Evolutionary conservation across 441 rosid species (phyloP).

Genomic region (Adansonia rubrostipa): DNA sequence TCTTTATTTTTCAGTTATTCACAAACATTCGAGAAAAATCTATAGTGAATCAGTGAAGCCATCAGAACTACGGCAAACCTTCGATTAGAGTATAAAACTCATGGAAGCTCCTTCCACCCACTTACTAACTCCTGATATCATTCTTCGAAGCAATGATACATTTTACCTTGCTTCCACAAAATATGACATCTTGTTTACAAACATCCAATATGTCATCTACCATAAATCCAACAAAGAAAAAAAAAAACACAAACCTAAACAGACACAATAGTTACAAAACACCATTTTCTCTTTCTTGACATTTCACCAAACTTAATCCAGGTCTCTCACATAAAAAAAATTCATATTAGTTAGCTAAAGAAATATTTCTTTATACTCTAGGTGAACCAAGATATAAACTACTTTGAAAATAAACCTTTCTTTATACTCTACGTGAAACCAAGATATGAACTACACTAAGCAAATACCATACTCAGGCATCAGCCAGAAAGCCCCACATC

Average conservation of each 20-base stretch:
- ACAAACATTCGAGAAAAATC: background rate
- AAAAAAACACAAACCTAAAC: background rate
- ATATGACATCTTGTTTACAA: background rate
- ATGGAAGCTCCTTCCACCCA: background rate
- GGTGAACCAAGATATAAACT: background rate
- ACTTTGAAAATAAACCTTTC: background rate
- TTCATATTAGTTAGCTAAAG: background rate
- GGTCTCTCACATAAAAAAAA: background rate
- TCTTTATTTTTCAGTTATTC: background rate
- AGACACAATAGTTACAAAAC: background rate
- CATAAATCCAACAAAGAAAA: background rate
- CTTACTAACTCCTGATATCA: background rate
- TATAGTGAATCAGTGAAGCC: background rate
- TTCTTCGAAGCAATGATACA: background rate
- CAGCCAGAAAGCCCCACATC: background rate
- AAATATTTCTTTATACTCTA: background rate
- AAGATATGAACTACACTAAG: background rate
- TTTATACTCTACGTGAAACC: no score
- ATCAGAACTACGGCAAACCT: background rate
- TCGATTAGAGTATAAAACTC: background rate
- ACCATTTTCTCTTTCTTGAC: background rate
- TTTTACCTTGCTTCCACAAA: constrained; percentile 5
- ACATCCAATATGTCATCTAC: background rate
- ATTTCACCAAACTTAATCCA: background rate
- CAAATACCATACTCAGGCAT: background rate